phyloP scores from a whole-genome alignment of 2,329 filamentous ascomycete genomes.

The Diaporthe longicolla region DNA sequence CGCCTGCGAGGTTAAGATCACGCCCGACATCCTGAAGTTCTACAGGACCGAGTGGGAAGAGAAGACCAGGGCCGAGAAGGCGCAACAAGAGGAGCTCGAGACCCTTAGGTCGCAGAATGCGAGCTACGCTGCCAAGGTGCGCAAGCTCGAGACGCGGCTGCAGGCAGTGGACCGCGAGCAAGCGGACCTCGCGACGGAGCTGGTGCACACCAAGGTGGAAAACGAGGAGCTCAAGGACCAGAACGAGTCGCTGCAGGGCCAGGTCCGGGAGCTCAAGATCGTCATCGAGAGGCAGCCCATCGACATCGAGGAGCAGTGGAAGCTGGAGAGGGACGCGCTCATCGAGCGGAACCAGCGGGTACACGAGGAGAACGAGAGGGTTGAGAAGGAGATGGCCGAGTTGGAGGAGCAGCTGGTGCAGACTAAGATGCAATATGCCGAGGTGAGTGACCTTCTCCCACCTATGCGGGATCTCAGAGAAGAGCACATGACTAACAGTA shows the following conservation, averaged over 20 bases:
- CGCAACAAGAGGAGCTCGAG: slow-evolving; percentile 86
- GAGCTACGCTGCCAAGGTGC: slow-evolving; percentile 81
- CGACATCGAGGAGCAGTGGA: slow-evolving; percentile 86
- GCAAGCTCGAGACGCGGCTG: slow-evolving; percentile 87
- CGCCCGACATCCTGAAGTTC: slow-evolving; percentile 82
- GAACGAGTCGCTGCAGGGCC: slow-evolving; percentile 88
- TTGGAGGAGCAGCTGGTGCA: slow-evolving; percentile 93
- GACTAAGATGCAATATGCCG: slow-evolving; percentile 95
- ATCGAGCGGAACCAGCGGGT: slow-evolving; percentile 95
- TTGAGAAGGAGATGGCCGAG: slow-evolving; percentile 92
- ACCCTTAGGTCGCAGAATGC: slow-evolving; percentile 76
- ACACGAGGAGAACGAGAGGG: slow-evolving; percentile 88
- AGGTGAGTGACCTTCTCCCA: slow-evolving; percentile 72
- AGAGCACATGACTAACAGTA: slow-evolving; percentile 30
- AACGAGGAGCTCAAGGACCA: slow-evolving; percentile 91
- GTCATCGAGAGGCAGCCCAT: slow-evolving; percentile 92
- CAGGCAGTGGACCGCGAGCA: slow-evolving; percentile 93
- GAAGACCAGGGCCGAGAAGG: slow-evolving; percentile 84
- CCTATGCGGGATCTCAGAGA: background rate
- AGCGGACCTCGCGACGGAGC: slow-evolving; percentile 88
- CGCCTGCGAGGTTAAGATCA: slow-evolving; percentile 89
- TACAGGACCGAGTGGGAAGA: slow-evolving; percentile 95
- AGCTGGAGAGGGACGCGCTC: slow-evolving; percentile 88
- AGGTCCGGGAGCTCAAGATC: slow-evolving; percentile 86
- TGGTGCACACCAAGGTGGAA: slow-evolving; percentile 92